These are phyloP conservation scores for Rosa multiflora DNA, from an alignment of 306 rosid species.

Conservation along the genomic window DNA sequence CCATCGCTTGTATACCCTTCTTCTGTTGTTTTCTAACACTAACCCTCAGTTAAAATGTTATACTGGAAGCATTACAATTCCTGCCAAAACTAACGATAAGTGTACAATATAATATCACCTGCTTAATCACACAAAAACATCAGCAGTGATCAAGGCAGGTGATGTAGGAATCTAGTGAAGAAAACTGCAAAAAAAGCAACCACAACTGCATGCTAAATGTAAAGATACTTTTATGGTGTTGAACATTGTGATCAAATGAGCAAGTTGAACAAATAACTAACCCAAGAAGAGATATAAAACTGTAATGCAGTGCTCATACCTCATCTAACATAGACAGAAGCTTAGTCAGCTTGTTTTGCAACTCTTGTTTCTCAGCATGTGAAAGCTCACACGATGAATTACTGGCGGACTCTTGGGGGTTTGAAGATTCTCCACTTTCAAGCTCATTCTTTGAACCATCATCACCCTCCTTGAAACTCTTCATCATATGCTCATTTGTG, in stretches of 20 bases:
- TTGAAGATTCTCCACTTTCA: slow-evolving; percentile 39
- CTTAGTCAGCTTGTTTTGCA: slow-evolving; percentile 69
- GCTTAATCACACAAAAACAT: slow-evolving; percentile 1
- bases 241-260: neutral
- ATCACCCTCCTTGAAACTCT: slow-evolving; percentile 42
- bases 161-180: neutral
- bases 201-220: neutral
- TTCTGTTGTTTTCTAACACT: neutral
- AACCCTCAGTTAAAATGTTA: neutral
- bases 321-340: slow-evolving; percentile 77
- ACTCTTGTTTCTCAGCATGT: slow-evolving; percentile 70
- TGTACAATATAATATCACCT: slow-evolving; percentile 9
- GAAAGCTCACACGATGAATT: slow-evolving; percentile 57
- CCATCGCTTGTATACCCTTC: neutral
- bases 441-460: slow-evolving; percentile 46
- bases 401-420: slow-evolving; percentile 47
- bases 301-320: slow-evolving; percentile 36
- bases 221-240: neutral
- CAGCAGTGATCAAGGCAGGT: slow-evolving; percentile 6
- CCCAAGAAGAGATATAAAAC: slow-evolving; percentile 10
- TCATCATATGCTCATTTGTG: slow-evolving; percentile 36
- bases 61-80: neutral
- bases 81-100: neutral
- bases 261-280: neutral
- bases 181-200: neutral